A percentile compares a stretch with the other conserved stretches of the same genome.
phyloP scores from a whole-genome alignment of 1,284 basidiomycete species.

The Porodaedalea pini region DNA sequence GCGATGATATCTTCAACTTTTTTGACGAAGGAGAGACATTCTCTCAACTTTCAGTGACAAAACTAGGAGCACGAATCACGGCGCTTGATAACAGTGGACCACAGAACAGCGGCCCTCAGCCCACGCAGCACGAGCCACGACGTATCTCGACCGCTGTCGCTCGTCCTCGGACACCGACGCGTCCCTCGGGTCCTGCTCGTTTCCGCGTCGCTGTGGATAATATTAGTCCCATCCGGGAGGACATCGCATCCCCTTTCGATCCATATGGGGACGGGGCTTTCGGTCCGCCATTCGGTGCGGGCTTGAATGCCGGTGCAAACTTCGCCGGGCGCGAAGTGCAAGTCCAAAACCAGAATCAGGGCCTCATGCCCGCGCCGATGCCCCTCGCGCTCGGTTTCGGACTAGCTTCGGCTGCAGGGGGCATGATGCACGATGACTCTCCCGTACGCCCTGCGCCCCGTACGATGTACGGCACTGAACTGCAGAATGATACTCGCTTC shows the following conservation, averaged over 20 bases:
- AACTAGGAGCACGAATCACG: background rate
- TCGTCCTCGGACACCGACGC: slow-evolving; percentile 16
- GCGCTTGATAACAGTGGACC: background rate
- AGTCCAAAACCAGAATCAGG: slow-evolving; percentile 28
- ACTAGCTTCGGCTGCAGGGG: slow-evolving; percentile 25
- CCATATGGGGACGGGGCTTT: slow-evolving; percentile 5
- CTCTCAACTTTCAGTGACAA: slow-evolving; percentile 16
- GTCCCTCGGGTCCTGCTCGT: slow-evolving; percentile 8
- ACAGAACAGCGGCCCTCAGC: background rate
- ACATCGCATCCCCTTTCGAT: slow-evolving; percentile 2
- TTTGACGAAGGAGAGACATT: slow-evolving; percentile 8
- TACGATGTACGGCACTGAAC: slow-evolving; percentile 79
- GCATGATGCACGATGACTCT: slow-evolving; percentile 26
- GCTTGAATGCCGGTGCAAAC: slow-evolving; percentile 9
- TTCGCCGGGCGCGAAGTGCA: slow-evolving; percentile 3
- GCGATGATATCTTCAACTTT: slow-evolving; percentile 15
- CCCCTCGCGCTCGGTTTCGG: slow-evolving; percentile 17
- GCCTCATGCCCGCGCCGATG: background rate
- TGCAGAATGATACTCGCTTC: slow-evolving; percentile 70
- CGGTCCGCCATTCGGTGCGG: slow-evolving; percentile 2
- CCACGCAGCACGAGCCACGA: background rate
- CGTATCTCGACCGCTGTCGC: slow-evolving; percentile 10
- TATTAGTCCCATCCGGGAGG: slow-evolving; percentile 3
- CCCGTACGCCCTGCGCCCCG: slow-evolving; percentile 48
- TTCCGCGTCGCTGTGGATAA: slow-evolving; percentile 1